Evolutionary conservation across 148 eudicot species (phyloP).

Genomic region (Dysphania ambrosioides): DNA sequence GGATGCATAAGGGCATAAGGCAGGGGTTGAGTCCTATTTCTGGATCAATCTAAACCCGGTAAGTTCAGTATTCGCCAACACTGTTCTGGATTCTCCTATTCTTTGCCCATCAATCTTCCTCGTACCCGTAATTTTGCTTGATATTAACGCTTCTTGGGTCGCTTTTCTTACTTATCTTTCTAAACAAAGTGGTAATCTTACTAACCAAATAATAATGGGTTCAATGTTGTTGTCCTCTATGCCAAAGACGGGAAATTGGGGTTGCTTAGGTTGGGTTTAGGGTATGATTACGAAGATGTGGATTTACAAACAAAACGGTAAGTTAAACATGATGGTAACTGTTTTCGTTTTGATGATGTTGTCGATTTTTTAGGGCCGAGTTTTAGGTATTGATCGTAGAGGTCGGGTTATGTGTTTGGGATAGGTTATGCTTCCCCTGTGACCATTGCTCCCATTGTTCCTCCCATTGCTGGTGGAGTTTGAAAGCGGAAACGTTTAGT

Average conservation of each 20-base stretch:
- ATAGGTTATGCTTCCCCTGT: background rate
- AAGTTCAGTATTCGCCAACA: background rate
- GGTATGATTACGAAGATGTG: background rate
- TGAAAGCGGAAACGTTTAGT: constrained; percentile 22
- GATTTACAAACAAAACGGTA: background rate
- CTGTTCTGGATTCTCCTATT: background rate
- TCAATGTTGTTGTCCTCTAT: background rate
- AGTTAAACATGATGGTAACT: constrained; percentile 21
- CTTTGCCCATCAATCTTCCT: background rate
- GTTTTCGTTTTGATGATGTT: constrained; percentile 22
- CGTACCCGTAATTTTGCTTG: constrained; percentile 3
- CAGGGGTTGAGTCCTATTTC: background rate
- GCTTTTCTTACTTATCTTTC: background rate
- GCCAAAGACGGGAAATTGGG: constrained; percentile 10
- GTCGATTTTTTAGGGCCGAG: constrained; percentile 15
- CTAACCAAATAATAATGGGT: background rate
- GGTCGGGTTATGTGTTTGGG: constrained; percentile 20
- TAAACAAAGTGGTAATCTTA: background rate
- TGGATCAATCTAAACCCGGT: background rate
- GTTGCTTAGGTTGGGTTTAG: constrained; percentile 15
- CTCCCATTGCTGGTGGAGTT: background rate
- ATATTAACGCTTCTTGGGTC: constrained; percentile 4
- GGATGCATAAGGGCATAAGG: too few relatives aligned
- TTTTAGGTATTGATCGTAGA: constrained; percentile 21
- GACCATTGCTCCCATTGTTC: background rate